Evolutionary conservation across 306 rosid species (phyloP), one percentile per base, ranked within the genome.

Genomic region (Vigna mungo): DNA sequence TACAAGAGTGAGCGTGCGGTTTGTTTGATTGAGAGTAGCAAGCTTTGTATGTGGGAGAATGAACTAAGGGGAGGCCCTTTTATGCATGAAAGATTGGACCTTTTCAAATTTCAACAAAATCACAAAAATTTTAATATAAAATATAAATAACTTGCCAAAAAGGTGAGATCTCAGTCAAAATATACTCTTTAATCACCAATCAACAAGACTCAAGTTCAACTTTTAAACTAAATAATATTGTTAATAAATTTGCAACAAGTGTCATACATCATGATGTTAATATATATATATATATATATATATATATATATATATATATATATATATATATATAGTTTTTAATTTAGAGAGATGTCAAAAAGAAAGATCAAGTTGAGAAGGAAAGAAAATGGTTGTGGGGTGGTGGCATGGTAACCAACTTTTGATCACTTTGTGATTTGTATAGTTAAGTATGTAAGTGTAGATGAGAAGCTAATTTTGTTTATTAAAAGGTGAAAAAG

Each of bases 21-120:
- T 32, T 34, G 80, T 63, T 5, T 39, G 70, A 44, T 71, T 65
- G 70, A 15, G 78, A 23, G 74, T 58, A 44, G 8, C 65, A 64
- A 61, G 68, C 78, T 77, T 74, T 67, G 76, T 63, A n/a, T 72
- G 67, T 81, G 86, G 77, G 78, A 51, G 77, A 51, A 76, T 78
- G 39, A 47, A 6, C 9, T 48, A 81, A 87, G 71, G 81, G 79
- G 43, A 44, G 82, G 71, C 78, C 3, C 4, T 78, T 88, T 85
- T 92, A 90, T 80, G 84, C 88, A 82, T 77, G 89, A 70, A 78
- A 74, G 77, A 27, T 59, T 36, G 70, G 82, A 78, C 4, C 78
- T 61, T 90, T 90, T 23, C 58, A 67, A 73, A 90, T 41, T 25
- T 41, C 12, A 44, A 44, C 5, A 4, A 44, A 44, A 44, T 43